Percentiles rank a stretch among this genome's conserved stretches.
Evolutionary conservation across 352 stramenopile genomes (phyloP).

Genomic region (Pythium rishiriense): DNA sequence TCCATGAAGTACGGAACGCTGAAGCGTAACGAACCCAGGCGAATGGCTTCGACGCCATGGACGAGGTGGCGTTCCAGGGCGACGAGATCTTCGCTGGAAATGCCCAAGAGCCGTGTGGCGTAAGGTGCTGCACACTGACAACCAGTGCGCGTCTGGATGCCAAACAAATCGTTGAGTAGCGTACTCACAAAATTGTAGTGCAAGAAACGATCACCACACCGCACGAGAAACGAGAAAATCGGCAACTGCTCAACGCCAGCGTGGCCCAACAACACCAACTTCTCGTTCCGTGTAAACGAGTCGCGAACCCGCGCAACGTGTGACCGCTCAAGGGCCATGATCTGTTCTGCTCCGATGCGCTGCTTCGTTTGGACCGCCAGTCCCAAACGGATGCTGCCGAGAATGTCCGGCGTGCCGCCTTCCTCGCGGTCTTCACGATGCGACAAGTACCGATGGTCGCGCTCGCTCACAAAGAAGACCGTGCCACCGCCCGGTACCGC

Average conservation of each 20-base stretch:
- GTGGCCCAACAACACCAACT: slow-evolving; percentile 78
- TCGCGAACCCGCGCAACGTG: slow-evolving; percentile 28
- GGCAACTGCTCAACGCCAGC: slow-evolving; percentile 55
- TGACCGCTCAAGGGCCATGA: slow-evolving; percentile 39
- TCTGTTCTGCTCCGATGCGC: slow-evolving; percentile 34
- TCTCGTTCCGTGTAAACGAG: slow-evolving; percentile 39
- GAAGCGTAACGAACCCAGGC: slow-evolving; percentile 91
- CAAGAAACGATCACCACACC: slow-evolving; percentile 79
- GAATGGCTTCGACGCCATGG: slow-evolving; percentile 85
- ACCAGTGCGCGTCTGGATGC: slow-evolving; percentile 84
- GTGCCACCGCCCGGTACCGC: slow-evolving; percentile 42
- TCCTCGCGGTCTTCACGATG: slow-evolving; percentile 78
- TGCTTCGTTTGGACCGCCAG: slow-evolving; percentile 88
- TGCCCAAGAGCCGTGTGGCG: slow-evolving; percentile 86
- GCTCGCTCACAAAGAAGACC: slow-evolving; percentile 46
- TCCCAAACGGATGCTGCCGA: slow-evolving; percentile 88
- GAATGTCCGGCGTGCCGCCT: slow-evolving; percentile 93
- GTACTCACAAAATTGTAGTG: slow-evolving; percentile 97
- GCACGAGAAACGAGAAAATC: slow-evolving; percentile 93
- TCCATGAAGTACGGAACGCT: slow-evolving; percentile 84
- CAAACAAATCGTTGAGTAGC: slow-evolving; percentile 96
- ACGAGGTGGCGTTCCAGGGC: slow-evolving; percentile 81
- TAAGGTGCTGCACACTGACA: slow-evolving; percentile 88
- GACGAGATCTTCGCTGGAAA: slow-evolving; percentile 48
- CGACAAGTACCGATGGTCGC: slow-evolving; percentile 51